Percentiles rank a stretch among this genome's conserved stretches.
Conservation (phyloP, 2,329 filamentous ascomycete species). For the Cladophialophora bantiana region DNA sequence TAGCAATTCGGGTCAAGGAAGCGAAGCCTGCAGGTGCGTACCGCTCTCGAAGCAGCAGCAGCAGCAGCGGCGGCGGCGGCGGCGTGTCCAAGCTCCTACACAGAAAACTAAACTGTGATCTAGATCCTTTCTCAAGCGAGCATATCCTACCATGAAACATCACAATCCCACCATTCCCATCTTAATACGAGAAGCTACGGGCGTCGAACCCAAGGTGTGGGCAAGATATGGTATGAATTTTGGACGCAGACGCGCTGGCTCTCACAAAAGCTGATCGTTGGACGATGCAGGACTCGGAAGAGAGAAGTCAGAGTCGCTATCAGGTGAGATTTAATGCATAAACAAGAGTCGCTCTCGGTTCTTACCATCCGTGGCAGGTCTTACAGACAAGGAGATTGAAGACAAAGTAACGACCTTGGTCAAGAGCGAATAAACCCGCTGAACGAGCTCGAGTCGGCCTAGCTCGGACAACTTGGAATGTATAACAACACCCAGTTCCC, state of each 20-base stretch:
- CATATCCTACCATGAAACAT: slow-evolving; percentile 99
- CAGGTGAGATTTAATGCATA: slow-evolving; percentile 54
- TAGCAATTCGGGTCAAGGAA: slow-evolving; percentile 92
- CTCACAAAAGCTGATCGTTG: slow-evolving; percentile 33
- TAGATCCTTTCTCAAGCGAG: slow-evolving; percentile 86
- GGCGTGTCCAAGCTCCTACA: background rate
- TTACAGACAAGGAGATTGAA: slow-evolving; percentile 75
- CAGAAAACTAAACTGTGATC: slow-evolving; percentile 9
- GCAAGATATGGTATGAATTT: slow-evolving; percentile 81
- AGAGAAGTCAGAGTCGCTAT: slow-evolving; percentile 70
- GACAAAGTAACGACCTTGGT: slow-evolving; percentile 70
- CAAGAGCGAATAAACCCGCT: slow-evolving; percentile 52
- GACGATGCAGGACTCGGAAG: slow-evolving; percentile 66
- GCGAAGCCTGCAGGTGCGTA: slow-evolving; percentile 81
- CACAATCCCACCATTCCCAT: slow-evolving; percentile 95
- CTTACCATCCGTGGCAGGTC: slow-evolving; percentile 53
- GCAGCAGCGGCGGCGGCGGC: background rate
- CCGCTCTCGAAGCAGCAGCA: background rate
- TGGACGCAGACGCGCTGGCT: background rate
- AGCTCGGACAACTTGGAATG: background rate
- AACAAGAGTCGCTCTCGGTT: background rate
- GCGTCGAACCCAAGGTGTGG: slow-evolving; percentile 83
- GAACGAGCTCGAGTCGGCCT: background rate
- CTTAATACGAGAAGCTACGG: slow-evolving; percentile 88
- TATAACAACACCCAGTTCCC: slow-evolving; percentile 10